These are phyloP conservation scores for Hebeloma cylindrosporum DNA, from an alignment of 768 basidiomycete genomes.

Conservation along the genomic window DNA sequence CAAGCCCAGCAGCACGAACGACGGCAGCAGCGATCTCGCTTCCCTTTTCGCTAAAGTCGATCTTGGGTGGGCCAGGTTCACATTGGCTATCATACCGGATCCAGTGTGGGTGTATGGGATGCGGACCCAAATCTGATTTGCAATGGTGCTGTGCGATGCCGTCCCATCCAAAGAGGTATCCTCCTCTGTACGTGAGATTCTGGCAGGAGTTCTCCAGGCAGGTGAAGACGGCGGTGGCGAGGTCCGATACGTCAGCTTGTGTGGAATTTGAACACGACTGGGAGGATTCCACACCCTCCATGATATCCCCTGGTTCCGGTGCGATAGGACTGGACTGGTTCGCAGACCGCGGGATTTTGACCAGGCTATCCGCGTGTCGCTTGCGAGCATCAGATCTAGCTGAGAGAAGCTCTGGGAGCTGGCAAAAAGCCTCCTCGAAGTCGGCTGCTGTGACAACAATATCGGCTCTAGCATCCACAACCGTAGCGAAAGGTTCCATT, in stretches of 20 bases:
- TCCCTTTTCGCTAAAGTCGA: constrained; percentile 4
- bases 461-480: constrained; percentile 2
- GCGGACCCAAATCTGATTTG: neutral
- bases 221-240: neutral
- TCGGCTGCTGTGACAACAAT: neutral
- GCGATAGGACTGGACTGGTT: neutral
- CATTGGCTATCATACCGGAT: too few relatives aligned
- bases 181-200: neutral
- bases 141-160: constrained; percentile 1
- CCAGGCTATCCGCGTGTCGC: neutral
- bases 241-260: neutral
- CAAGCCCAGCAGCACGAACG: constrained; percentile 10
- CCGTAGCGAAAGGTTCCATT: constrained; percentile 4
- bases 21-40: constrained; percentile 1
- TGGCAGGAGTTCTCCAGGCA: neutral
- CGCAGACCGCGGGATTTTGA: neutral
- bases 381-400: neutral
- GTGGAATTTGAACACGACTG: neutral
- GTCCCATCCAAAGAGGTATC: neutral
- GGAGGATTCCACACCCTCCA: neutral
- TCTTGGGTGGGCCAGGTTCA: too few relatives aligned
- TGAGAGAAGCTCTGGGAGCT: constrained; percentile 5
- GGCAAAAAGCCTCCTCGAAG: constrained; percentile 3
- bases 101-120: neutral
- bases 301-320: neutral